These are phyloP conservation scores for Chenopodium formosanum DNA, from an alignment of 148 eudicot species.

Conservation along the genomic window DNA sequence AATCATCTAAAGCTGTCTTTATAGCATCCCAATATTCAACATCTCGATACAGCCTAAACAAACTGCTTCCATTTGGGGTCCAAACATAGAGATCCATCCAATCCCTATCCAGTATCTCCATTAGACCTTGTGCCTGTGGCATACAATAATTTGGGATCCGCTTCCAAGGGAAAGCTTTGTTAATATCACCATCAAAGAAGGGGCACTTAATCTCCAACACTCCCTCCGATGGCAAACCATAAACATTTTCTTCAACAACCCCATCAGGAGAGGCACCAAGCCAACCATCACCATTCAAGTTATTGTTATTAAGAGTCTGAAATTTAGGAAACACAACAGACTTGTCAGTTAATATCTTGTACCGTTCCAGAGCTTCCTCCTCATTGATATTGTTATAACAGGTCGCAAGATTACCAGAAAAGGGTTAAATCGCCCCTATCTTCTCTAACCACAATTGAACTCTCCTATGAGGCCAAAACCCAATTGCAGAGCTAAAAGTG, in stretches of 20 bases:
- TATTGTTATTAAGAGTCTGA: constrained; percentile 44
- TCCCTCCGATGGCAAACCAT: constrained; percentile 57
- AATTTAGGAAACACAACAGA: constrained; percentile 51
- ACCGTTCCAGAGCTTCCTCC: constrained; percentile 76
- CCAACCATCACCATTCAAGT: constrained; percentile 54
- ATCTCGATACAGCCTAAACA: constrained; percentile 65
- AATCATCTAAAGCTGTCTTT: constrained; percentile 64
- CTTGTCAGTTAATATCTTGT: constrained; percentile 67
- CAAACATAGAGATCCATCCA: constrained; percentile 90
- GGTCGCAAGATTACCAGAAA: constrained; percentile 63
- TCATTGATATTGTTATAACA: constrained; percentile 73
- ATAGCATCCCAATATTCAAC: constrained; percentile 62
- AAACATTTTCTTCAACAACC: constrained; percentile 37
- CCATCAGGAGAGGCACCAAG: constrained; percentile 92
- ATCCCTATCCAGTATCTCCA: constrained; percentile 78
- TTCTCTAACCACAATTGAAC: constrained; percentile 78
- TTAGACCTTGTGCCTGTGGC: constrained; percentile 90
- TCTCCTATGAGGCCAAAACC: constrained; percentile 66
- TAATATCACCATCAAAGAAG: constrained; percentile 55
- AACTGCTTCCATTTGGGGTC: constrained; percentile 73
- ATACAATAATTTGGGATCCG: constrained; percentile 53
- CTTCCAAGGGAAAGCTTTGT: constrained; percentile 52
- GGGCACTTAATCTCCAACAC: constrained; percentile 85
- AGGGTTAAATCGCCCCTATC: constrained; percentile 64
- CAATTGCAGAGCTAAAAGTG: constrained; percentile 66